These are phyloP conservation scores for Neurospora sp. DNA, from an alignment of 495 filamentous ascomycete genomes.

Conservation along the genomic window DNA sequence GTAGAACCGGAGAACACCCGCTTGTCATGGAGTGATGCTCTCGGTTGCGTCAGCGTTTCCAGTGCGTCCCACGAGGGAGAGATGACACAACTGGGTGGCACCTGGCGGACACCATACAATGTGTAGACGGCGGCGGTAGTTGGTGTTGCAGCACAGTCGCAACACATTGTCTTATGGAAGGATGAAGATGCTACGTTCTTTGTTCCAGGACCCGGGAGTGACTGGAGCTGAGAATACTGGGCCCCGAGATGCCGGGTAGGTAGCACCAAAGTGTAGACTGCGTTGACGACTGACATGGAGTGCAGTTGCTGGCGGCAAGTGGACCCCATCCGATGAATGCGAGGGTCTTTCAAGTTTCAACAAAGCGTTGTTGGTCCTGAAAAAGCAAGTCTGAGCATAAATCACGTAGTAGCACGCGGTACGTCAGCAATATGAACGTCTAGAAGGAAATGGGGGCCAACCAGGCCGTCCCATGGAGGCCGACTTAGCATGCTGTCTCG, in stretches of 20 bases:
- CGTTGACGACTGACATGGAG: not conserved
- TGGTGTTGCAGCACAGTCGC: not conserved
- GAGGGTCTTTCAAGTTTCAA: not conserved
- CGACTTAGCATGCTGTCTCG: not conserved
- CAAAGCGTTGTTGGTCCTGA: not conserved
- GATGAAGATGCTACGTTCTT: not conserved
- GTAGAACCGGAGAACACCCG: not conserved
- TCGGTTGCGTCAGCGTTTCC: not conserved
- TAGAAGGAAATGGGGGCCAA: not conserved
- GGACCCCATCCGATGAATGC: not conserved
- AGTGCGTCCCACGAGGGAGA: not conserved
- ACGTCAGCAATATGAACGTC: not conserved
- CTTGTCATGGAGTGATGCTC: not conserved
- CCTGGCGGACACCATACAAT: not conserved
- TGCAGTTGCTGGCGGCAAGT: not conserved
- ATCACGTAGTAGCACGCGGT: not conserved
- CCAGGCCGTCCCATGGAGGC: not conserved
- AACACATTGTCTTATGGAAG: not conserved
- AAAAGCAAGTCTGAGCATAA: not conserved
- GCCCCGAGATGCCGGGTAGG: not conserved
- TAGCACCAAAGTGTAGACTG: not conserved
- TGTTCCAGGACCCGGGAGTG: not conserved
- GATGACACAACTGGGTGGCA: not conserved
- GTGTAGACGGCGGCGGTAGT: not conserved
- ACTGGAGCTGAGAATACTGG: not conserved